Conservation (phyloP, 176 grass and related monocot species). For the Triticum turgidum region DNA sequence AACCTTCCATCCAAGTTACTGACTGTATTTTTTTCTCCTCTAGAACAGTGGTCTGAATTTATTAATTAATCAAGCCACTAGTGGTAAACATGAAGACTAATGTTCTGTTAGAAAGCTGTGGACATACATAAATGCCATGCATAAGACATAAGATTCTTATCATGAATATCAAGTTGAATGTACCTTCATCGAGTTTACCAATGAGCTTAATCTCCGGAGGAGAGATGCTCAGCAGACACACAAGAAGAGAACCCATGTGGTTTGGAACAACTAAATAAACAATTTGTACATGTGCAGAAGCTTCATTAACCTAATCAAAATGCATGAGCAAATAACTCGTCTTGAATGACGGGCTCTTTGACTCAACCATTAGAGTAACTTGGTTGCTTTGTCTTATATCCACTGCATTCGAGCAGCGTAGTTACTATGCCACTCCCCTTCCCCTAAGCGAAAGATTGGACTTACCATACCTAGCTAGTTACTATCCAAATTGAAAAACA, state of each 20-base stretch:
- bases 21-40: not conserved
- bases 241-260: constrained; percentile 27
- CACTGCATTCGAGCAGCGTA: not conserved
- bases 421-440: not conserved
- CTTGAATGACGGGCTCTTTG: constrained; percentile 34
- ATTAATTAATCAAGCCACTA: not conserved
- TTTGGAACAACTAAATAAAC: constrained; percentile 35
- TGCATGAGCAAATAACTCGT: not conserved
- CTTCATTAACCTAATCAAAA: constrained; percentile 56
- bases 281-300: constrained; percentile 42
- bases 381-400: constrained; percentile 10
- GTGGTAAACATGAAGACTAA: not conserved
- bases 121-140: not conserved
- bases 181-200: constrained; percentile 21
- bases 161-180: constrained; percentile 1
- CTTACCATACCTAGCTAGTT: not conserved
- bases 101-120: not conserved
- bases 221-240: constrained; percentile 29
- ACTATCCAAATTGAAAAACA: not conserved
- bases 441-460: not conserved
- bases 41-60: not conserved
- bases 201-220: constrained; percentile 40
- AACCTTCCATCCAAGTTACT: not conserved
- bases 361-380: constrained; percentile 17
- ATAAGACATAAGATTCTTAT: not conserved